Percentiles rank a stretch among this genome's conserved stretches.
Conservation (phyloP, 345 rosid genomes). For the Murraya koenigii region DNA sequence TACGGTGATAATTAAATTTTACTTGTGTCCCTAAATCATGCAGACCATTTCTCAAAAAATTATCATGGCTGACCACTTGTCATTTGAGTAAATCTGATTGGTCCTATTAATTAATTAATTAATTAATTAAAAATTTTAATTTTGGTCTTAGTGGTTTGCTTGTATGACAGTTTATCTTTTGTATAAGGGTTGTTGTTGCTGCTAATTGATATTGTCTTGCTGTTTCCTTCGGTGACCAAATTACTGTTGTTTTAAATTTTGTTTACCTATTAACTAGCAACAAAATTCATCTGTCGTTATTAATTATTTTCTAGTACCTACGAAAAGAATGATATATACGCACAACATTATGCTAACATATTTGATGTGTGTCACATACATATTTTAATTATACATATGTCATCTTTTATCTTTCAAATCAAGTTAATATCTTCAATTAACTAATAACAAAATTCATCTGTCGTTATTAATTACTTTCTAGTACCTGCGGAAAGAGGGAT, state of each 20-base stretch:
- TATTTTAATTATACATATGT: too few relatives aligned
- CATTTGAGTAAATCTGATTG: background rate
- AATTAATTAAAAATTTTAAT: background rate
- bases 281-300: background rate
- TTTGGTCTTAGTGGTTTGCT: conserved; percentile 5
- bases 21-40: conserved; percentile 18
- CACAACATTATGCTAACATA: rapidly evolving
- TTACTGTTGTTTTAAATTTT: background rate
- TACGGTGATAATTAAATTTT: background rate
- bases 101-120: background rate
- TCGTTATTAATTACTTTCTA: background rate
- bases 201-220: background rate
- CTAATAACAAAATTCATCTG: background rate
- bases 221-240: background rate
- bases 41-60: background rate
- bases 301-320: background rate
- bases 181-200: too few relatives aligned
- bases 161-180: background rate
- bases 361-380: too few relatives aligned
- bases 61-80: background rate
- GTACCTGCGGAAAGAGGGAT: too few relatives aligned
- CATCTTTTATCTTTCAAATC: background rate
- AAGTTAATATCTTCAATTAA: background rate
- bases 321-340: too few relatives aligned
- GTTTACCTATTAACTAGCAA: background rate